Conservation (phyloP, 805 yeast species). For the Candida oleophila region DNA sequence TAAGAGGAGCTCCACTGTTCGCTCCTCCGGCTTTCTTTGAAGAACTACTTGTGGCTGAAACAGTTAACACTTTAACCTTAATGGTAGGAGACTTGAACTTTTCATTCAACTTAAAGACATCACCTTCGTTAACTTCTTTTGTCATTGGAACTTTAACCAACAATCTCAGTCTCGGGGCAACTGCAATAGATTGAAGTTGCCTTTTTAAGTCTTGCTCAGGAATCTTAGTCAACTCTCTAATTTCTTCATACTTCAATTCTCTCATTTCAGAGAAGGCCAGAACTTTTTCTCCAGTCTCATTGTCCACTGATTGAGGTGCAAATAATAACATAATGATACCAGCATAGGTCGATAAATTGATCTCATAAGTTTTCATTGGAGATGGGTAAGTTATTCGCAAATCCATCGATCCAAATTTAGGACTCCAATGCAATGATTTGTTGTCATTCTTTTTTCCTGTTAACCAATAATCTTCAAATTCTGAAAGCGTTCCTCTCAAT, state of each 20-base stretch:
- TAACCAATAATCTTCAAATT: slow-evolving; percentile 43
- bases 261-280: slow-evolving; percentile 52
- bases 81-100: slow-evolving; percentile 66
- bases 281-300: slow-evolving; percentile 22
- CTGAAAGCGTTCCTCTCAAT: slow-evolving; percentile 32
- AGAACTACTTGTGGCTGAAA: slow-evolving; percentile 27
- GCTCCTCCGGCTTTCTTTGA: slow-evolving; percentile 4
- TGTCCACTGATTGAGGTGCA: slow-evolving; percentile 38
- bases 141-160: slow-evolving; percentile 73
- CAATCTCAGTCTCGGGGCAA: slow-evolving; percentile 79
- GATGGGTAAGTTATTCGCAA: slow-evolving; percentile 67
- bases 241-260: slow-evolving; percentile 58
- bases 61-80: slow-evolving; percentile 74
- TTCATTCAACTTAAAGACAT: slow-evolving; percentile 65
- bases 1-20: not conserved
- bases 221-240: slow-evolving; percentile 63
- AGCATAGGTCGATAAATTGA: slow-evolving; percentile 77
- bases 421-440: slow-evolving; percentile 65
- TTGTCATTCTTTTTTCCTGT: slow-evolving; percentile 39
- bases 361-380: slow-evolving; percentile 59
- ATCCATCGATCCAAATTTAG: slow-evolving; percentile 81
- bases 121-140: slow-evolving; percentile 62
- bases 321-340: slow-evolving; percentile 78
- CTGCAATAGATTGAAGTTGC: slow-evolving; percentile 79
- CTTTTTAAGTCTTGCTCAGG: slow-evolving; percentile 73